phyloP scores from a whole-genome alignment of 371 early-diverging fungal genomes.

The Mucor lusitanicus region DNA sequence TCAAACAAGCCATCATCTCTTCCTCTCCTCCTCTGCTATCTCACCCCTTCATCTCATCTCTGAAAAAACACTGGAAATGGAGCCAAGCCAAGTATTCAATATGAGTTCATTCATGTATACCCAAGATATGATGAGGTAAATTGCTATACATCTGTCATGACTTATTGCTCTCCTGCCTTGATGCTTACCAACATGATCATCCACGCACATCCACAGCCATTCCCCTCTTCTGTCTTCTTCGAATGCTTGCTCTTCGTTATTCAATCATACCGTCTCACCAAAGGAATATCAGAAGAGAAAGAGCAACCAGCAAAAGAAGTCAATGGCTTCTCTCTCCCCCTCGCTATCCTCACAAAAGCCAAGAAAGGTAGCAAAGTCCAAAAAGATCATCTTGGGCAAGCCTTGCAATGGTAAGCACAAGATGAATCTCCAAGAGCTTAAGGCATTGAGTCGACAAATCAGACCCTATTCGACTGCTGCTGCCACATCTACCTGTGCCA shows the following conservation, averaged over 20 bases:
- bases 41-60: not conserved
- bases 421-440: slow-evolving; percentile 22
- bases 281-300: slow-evolving; percentile 14
- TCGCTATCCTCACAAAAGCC: not conserved
- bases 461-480: not conserved
- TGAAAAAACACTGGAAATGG: not conserved
- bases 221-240: not conserved
- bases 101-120: slow-evolving; percentile 14
- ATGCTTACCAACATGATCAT: not conserved
- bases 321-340: not conserved
- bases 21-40: not conserved
- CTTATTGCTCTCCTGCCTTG: not conserved
- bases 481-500: not conserved
- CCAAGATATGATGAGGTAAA: not conserved
- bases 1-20: slow-evolving; percentile 5
- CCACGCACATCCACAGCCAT: not conserved
- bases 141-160: not conserved
- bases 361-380: slow-evolving; percentile 1
- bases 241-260: not conserved
- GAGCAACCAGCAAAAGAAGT: not conserved
- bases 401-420: slow-evolving; percentile 17
- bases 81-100: slow-evolving; percentile 7
- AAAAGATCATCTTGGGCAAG: slow-evolving; percentile 19
- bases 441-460: slow-evolving; percentile 26
- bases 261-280: slow-evolving; percentile 8